Percentiles rank a stretch among this genome's conserved stretches.
phyloP scores from a whole-genome alignment of 345 rosid species.

The Cardamine resedifolia region DNA sequence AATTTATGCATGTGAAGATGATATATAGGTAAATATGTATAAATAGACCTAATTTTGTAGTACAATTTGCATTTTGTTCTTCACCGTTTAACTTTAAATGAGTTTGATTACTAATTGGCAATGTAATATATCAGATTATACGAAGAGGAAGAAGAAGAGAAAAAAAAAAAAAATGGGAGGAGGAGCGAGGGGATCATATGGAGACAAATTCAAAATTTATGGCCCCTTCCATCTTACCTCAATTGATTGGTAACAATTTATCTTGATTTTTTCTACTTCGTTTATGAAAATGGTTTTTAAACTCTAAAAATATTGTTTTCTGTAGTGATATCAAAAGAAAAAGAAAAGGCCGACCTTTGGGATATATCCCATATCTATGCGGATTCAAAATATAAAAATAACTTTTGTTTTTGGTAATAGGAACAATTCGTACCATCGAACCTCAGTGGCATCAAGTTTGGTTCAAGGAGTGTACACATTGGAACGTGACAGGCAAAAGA shows the following conservation, averaged over 20 bases:
- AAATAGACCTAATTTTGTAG: neutral
- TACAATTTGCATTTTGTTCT: neutral
- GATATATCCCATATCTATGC: neutral
- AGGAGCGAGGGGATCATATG: neutral
- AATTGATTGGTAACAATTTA: conserved; percentile 61
- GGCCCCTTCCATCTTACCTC: conserved; percentile 50
- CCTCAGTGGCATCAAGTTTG: conserved; percentile 49
- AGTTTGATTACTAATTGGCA: neutral
- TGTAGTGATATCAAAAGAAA: too few species aligned
- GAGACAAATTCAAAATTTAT: conserved; percentile 36
- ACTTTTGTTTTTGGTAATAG: conserved; percentile 14
- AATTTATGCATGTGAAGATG: neutral
- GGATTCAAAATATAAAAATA: neutral
- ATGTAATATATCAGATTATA: neutral
- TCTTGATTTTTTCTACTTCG: too few species aligned
- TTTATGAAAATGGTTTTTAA: too few species aligned
- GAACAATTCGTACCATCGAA: conserved; percentile 42
- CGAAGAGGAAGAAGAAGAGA: neutral
- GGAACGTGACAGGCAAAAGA: conserved; percentile 47
- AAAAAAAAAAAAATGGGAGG: neutral
- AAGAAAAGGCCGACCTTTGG: too few species aligned
- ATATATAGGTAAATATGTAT: neutral
- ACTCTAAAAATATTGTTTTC: too few species aligned
- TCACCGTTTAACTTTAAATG: neutral
- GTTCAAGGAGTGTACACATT: conserved; percentile 50